These are phyloP conservation scores for Hyphodiscus hymeniophilus DNA, from an alignment of 495 filamentous ascomycete species.

Conservation along the genomic window DNA sequence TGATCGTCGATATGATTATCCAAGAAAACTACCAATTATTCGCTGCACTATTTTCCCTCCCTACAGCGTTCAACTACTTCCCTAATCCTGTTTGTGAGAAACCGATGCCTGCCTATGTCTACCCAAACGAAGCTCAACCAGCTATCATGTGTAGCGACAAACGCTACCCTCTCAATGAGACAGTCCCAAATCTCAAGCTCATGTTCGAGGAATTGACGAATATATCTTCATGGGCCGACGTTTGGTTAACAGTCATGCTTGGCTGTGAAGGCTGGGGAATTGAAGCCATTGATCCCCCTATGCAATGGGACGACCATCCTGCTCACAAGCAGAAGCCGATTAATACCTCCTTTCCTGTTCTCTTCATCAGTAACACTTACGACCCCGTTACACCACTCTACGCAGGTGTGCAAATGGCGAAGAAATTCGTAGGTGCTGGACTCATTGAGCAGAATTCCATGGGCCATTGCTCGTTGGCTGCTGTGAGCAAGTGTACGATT, in stretches of 20 bases:
- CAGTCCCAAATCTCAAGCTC: slow-evolving; percentile 26
- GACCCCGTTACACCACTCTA: slow-evolving; percentile 53
- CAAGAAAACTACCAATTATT: background rate
- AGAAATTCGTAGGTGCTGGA: slow-evolving; percentile 35
- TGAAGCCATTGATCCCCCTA: slow-evolving; percentile 26
- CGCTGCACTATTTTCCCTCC: background rate
- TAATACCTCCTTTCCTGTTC: slow-evolving; percentile 46
- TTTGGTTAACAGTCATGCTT: slow-evolving; percentile 33
- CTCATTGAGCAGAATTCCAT: slow-evolving; percentile 35
- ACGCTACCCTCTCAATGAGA: slow-evolving; percentile 31
- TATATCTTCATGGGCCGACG: slow-evolving; percentile 34
- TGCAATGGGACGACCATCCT: slow-evolving; percentile 29
- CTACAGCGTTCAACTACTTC: background rate
- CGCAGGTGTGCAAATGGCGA: slow-evolving; percentile 43
- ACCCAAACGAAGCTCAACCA: slow-evolving; percentile 36
- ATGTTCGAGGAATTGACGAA: slow-evolving; percentile 30
- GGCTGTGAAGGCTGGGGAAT: slow-evolving; percentile 37
- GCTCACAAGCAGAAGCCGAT: slow-evolving; percentile 24
- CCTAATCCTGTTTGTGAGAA: slow-evolving; percentile 2
- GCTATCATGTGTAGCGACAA: slow-evolving; percentile 42
- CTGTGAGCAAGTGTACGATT: slow-evolving; percentile 32
- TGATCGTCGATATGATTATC: slow-evolving; percentile 21
- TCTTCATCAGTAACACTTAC: slow-evolving; percentile 50
- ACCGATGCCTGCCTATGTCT: slow-evolving; percentile 23
- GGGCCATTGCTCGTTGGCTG: slow-evolving; percentile 36